Evolutionary conservation across 2,329 filamentous ascomycete species (phyloP).

Genomic region (Colletotrichum acutatum): DNA sequence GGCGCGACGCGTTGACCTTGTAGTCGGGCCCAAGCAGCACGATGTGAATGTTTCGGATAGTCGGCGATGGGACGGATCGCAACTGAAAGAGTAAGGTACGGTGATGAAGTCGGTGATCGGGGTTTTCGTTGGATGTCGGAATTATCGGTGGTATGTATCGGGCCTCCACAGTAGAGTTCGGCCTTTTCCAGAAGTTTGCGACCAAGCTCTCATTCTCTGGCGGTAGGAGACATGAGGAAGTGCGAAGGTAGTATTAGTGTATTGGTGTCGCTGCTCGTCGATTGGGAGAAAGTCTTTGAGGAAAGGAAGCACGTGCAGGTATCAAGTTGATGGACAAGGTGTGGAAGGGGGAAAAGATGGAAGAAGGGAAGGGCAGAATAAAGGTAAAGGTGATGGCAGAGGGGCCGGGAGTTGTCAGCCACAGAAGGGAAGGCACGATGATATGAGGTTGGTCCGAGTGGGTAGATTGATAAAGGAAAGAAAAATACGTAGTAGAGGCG

Average conservation of each 20-base stretch:
- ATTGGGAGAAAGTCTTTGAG: not conserved
- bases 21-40: conserved; percentile 15
- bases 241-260: not conserved
- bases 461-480: conserved; percentile 31
- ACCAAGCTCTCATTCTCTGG: conserved; percentile 33
- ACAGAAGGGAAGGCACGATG: conserved; percentile 8
- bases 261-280: not conserved
- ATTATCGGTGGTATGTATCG: conserved; percentile 32
- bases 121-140: not conserved
- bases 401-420: not conserved
- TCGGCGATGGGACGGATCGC: conserved; percentile 18
- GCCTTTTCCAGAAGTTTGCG: conserved; percentile 32
- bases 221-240: conserved; percentile 21
- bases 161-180: conserved; percentile 31
- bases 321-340: not conserved
- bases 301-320: not conserved
- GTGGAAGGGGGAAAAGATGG: not conserved
- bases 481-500: not conserved
- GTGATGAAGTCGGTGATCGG: not conserved
- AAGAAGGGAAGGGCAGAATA: not conserved
- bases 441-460: conserved; percentile 14
- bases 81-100: not conserved
- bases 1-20: conserved; percentile 30
- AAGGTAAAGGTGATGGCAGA: not conserved
- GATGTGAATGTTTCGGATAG: conserved; percentile 25